A percentile compares a stretch with the other conserved stretches of the same genome.
Evolutionary conservation across 441 rosid species (phyloP).

Genomic region (Populus hybrid): DNA sequence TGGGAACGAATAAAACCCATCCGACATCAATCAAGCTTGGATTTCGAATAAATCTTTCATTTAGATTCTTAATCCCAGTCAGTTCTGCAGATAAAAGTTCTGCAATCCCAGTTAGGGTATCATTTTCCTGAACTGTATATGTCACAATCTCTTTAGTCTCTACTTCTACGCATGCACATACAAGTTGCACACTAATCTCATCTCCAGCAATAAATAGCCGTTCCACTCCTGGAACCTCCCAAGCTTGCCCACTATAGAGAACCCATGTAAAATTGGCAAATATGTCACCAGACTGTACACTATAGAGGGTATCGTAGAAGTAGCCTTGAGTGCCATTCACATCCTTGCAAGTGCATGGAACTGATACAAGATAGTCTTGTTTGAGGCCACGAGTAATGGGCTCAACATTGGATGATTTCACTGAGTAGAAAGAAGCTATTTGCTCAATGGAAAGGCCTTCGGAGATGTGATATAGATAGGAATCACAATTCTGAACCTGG

Average conservation of each 20-base stretch:
- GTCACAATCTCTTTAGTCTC: conserved; percentile 23
- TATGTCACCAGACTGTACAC: conserved; percentile 10
- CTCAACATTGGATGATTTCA: conserved; percentile 21
- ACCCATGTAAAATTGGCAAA: neutral
- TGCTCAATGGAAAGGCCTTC: conserved; percentile 17
- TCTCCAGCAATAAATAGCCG: conserved; percentile 20
- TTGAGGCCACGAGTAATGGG: conserved; percentile 17
- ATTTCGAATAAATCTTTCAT: conserved; percentile 13
- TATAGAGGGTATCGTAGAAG: conserved; percentile 32
- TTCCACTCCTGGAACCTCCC: conserved; percentile 20
- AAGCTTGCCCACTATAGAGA: conserved; percentile 30
- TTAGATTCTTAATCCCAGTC: conserved; percentile 19
- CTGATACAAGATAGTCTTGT: conserved; percentile 28
- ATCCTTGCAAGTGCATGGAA: conserved; percentile 36
- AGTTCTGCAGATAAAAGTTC: conserved; percentile 22
- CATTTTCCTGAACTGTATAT: conserved; percentile 29
- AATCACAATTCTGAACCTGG: conserved; percentile 15
- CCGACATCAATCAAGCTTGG: conserved; percentile 32
- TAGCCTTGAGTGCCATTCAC: conserved; percentile 28
- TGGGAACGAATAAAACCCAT: conserved; percentile 37
- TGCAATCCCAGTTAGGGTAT: conserved; percentile 28
- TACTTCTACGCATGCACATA: conserved; percentile 28
- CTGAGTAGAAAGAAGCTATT: conserved; percentile 28
- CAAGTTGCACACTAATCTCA: conserved; percentile 14
- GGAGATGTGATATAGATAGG: conserved; percentile 31